Conservation (phyloP, 768 basidiomycete genomes). For the Russula earlei region DNA sequence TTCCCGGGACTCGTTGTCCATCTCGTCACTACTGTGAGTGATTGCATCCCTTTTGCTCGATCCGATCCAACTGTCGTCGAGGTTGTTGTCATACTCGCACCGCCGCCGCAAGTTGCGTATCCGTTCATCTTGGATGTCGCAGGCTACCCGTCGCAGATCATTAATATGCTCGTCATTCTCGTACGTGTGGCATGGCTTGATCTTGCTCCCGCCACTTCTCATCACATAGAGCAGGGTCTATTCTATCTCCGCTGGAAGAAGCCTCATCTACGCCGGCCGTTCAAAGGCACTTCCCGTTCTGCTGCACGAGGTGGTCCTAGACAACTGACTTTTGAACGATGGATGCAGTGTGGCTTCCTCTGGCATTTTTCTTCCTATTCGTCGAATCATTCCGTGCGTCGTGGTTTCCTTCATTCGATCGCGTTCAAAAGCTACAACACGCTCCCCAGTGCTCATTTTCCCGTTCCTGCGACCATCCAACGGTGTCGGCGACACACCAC, state of each 20-base stretch:
- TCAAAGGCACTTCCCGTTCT: constrained; percentile 30
- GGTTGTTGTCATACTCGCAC: constrained; percentile 45
- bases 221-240: constrained; percentile 32
- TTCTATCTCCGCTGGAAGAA: constrained; percentile 48
- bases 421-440: not conserved
- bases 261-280: constrained; percentile 39
- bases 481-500: constrained; percentile 48
- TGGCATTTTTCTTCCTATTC: constrained; percentile 46
- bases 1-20: constrained; percentile 48
- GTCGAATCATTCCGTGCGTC: constrained; percentile 42
- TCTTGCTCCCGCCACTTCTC: not conserved
- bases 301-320: too few species aligned
- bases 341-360: constrained; percentile 43
- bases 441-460: constrained; percentile 38
- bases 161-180: constrained; percentile 46
- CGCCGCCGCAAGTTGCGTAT: constrained; percentile 44
- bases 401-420: not conserved
- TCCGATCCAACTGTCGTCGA: constrained; percentile 13
- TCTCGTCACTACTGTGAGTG: constrained; percentile 40
- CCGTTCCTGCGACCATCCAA: constrained; percentile 48
- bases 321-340: constrained; percentile 19
- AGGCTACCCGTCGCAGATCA: constrained; percentile 45
- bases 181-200: constrained; percentile 27
- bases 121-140: constrained; percentile 53
- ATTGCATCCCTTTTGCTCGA: not conserved